Evolutionary conservation across 495 filamentous ascomycete genomes (phyloP), one percentile per base, ranked within the genome.

Genomic region (Wilcoxina mikolae): DNA sequence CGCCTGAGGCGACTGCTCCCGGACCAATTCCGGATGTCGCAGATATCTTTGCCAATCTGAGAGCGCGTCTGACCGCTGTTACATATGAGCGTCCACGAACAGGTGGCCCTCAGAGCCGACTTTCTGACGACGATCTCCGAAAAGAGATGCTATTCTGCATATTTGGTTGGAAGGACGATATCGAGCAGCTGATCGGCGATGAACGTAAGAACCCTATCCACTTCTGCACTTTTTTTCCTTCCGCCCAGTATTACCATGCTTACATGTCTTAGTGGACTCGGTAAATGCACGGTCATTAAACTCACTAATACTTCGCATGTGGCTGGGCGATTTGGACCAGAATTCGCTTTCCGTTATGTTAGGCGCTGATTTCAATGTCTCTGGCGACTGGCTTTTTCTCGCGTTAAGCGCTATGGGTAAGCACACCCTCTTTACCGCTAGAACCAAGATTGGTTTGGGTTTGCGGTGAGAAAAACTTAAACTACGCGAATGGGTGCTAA

Each of bases 371-470:
- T 82, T 85, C 25, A 85, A 87, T 72, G 88, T 87, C 35, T 83
- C 84, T 1, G 83, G 82, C 0, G 93, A 95, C 67, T 98, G 91
- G 93, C 94, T 98, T 88, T 73, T 96, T 56, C 72, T 98, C 4
- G 91, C 91, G 12, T 72, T 98, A 49, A 96, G 86, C 64, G 81
- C 84, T 26, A 94, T 96, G 74, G 77, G 78, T 66, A 54, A 25
- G 56, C 42, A 35, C 15, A 35, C 7, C 15, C 15, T 35, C 31
- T 15, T 35, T 35, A 35, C 31, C 31, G 31, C 7, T 5, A 7
- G 31, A 35, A 35, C 31, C 5, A 5, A 35, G 31, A 7, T 35
- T 15, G 31, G 31, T 5, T 35, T 35, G 7, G 31, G 31, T 15
- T 35, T 15, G 31, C 5, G 31, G 31, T 35, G 7, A 38, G 33